Percentiles rank a stretch among this genome's conserved stretches.
phyloP scores from a whole-genome alignment of 2,329 filamentous ascomycete genomes.

The Scorias spongiosa region DNA sequence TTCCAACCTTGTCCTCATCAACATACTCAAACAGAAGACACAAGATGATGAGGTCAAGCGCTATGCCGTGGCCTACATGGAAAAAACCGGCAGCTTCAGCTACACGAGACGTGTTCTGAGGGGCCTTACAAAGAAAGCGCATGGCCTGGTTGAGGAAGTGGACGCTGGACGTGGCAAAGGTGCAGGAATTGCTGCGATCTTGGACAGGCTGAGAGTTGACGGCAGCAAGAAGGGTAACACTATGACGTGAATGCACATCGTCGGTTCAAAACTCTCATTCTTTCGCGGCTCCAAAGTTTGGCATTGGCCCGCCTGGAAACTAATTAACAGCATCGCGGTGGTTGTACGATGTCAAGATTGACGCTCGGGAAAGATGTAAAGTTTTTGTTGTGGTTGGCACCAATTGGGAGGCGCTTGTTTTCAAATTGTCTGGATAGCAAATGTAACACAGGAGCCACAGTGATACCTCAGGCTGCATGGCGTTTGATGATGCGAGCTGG shows the following conservation, averaged over 20 bases:
- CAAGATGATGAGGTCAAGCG: slow-evolving; percentile 74
- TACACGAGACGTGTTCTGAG: slow-evolving; percentile 54
- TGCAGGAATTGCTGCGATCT: slow-evolving; percentile 24
- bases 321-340: too few species aligned
- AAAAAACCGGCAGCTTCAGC: slow-evolving; percentile 73
- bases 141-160: slow-evolving; percentile 27
- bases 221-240: slow-evolving; percentile 9
- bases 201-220: slow-evolving; percentile 25
- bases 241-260: not conserved
- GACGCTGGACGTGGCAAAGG: slow-evolving; percentile 22
- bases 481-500: too few species aligned
- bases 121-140: slow-evolving; percentile 28
- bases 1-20: slow-evolving; percentile 64
- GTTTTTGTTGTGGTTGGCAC: too few species aligned
- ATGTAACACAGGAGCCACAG: too few species aligned
- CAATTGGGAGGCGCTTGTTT: too few species aligned
- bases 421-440: too few species aligned
- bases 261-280: not conserved
- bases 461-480: too few species aligned
- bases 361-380: too few species aligned
- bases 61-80: slow-evolving; percentile 85
- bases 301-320: too few species aligned
- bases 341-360: too few species aligned
- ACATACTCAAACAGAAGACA: slow-evolving; percentile 84
- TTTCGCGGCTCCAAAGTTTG: too few species aligned